Conservation (phyloP, 345 rosid species). For the Eucalyptus victrix region DNA sequence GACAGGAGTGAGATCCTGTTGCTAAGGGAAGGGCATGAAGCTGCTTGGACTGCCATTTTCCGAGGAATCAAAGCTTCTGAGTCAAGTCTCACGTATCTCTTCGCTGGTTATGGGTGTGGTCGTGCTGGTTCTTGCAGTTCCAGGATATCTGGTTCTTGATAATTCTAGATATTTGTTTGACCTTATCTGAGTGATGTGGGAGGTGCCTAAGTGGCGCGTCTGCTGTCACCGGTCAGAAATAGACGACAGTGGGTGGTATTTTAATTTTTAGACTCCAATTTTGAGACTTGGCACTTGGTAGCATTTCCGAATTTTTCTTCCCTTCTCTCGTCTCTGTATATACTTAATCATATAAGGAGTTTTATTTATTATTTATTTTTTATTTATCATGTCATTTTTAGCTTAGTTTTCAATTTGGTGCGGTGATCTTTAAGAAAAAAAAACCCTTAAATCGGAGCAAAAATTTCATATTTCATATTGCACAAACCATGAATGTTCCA, state of each 20-base stretch:
- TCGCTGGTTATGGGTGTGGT: not conserved
- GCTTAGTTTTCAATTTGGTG: not conserved
- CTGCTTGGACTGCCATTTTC: slow-evolving; percentile 45
- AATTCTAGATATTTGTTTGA: not conserved
- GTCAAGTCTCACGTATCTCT: not conserved
- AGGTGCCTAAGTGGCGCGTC: not conserved
- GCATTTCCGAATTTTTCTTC: not conserved
- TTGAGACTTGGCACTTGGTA: not conserved
- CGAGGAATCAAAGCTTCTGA: not conserved
- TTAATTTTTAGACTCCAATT: not conserved
- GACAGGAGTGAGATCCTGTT: slow-evolving; percentile 1
- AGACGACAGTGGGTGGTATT: not conserved
- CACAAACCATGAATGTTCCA: not conserved
- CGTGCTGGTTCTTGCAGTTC: not conserved
- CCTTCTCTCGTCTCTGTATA: not conserved
- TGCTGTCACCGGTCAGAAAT: not conserved
- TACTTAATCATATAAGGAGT: not conserved
- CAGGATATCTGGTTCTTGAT: not conserved
- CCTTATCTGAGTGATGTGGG: not conserved
- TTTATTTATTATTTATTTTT: not conserved
- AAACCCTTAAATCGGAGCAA: not conserved
- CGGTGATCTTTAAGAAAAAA: not conserved
- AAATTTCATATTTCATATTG: not conserved
- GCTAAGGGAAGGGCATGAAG: slow-evolving; percentile 14
- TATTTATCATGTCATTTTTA: not conserved